Percentiles rank a stretch among this genome's conserved stretches.
Evolutionary conservation across 2,329 filamentous ascomycete species (phyloP).

Genomic region (Fusarium palustre): DNA sequence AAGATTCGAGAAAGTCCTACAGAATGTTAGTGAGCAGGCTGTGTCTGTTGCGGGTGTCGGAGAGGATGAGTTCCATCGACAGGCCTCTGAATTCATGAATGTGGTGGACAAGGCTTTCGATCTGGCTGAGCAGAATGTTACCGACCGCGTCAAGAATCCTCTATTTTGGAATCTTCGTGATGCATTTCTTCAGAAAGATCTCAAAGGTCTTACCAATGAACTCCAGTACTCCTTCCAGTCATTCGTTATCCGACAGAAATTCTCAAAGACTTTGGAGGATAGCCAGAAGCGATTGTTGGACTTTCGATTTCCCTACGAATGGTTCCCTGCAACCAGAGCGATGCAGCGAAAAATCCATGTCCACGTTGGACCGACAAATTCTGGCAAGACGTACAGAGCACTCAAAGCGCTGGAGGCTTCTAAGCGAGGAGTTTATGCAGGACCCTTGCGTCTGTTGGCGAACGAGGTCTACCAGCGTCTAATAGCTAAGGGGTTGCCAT

Average conservation of each 20-base stretch:
- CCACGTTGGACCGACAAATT: constrained; percentile 97
- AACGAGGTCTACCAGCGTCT: constrained; percentile 96
- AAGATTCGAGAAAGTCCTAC: constrained; percentile 54
- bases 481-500: constrained; percentile 78
- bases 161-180: constrained; percentile 69
- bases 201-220: constrained; percentile 64
- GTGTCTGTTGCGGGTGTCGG: constrained; percentile 47
- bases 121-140: constrained; percentile 56
- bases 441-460: constrained; percentile 86
- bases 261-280: constrained; percentile 66
- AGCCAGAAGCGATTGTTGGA: constrained; percentile 79
- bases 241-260: constrained; percentile 68
- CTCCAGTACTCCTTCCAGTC: constrained; percentile 77
- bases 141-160: constrained; percentile 60
- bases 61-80: constrained; percentile 57
- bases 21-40: constrained; percentile 37
- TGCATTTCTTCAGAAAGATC: constrained; percentile 67
- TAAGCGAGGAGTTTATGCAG: constrained; percentile 85
- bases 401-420: constrained; percentile 84
- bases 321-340: constrained; percentile 86
- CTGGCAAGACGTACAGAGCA: constrained; percentile 96
- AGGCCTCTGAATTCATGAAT: constrained; percentile 60
- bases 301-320: constrained; percentile 88
- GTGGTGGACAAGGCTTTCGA: constrained; percentile 59
- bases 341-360: constrained; percentile 87